Percentiles rank a stretch among this genome's conserved stretches.
phyloP scores from a whole-genome alignment of 495 filamentous ascomycete genomes.

The Hypomontagnella monticulosa region DNA sequence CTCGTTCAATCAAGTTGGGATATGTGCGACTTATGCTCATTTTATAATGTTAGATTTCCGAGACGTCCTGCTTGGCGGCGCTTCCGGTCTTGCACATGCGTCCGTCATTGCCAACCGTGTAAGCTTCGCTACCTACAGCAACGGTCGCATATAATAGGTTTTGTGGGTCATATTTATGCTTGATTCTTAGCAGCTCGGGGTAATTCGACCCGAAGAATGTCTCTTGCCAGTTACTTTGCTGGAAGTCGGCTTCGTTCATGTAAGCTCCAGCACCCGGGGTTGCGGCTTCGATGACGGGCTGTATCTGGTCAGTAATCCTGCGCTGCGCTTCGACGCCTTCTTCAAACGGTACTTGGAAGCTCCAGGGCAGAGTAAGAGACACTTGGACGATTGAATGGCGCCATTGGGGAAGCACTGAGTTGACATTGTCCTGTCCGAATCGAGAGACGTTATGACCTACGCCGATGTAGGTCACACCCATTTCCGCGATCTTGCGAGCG shows the following conservation, averaged over 20 bases:
- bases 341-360: slow-evolving; percentile 28
- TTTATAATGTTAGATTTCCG: neutral
- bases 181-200: slow-evolving; percentile 39
- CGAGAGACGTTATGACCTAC: slow-evolving; percentile 47
- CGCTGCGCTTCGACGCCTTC: slow-evolving; percentile 55
- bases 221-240: slow-evolving; percentile 51
- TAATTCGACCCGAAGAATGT: slow-evolving; percentile 54
- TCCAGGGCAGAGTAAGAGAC: slow-evolving; percentile 34
- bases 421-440: slow-evolving; percentile 55
- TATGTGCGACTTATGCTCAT: neutral
- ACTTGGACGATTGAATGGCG: slow-evolving; percentile 59
- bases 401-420: slow-evolving; percentile 68
- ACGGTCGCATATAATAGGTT: slow-evolving; percentile 20
- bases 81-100: slow-evolving; percentile 19
- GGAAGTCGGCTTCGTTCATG: slow-evolving; percentile 59
- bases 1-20: no score
- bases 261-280: slow-evolving; percentile 51
- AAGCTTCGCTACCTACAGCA: slow-evolving; percentile 30
- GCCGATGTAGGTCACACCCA: slow-evolving; percentile 56
- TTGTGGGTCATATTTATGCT: slow-evolving; percentile 46
- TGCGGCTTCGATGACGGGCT: slow-evolving; percentile 53
- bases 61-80: neutral
- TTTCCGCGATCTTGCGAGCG: slow-evolving; percentile 56
- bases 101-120: slow-evolving; percentile 15
- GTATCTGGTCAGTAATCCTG: slow-evolving; percentile 59